Conservation (phyloP, 371 early-diverging fungal genomes). For the Chytridiales sp. region DNA sequence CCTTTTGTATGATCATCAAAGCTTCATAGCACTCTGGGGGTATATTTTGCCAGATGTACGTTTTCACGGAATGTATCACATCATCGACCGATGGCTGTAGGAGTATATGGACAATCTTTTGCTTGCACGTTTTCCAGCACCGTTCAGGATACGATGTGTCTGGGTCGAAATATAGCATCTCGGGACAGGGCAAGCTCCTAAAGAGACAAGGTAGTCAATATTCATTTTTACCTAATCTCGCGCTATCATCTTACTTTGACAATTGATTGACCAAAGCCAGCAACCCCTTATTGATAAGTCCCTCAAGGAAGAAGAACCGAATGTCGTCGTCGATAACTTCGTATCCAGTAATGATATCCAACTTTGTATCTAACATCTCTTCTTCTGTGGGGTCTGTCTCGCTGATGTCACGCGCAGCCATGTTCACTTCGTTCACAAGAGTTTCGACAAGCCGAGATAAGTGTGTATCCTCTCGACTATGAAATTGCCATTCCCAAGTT, state of each 20-base stretch:
- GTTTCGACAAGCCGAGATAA: no score
- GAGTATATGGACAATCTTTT: not conserved
- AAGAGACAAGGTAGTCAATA: no score
- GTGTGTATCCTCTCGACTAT: not conserved
- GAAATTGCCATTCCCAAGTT: not conserved
- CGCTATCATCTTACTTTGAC: no score
- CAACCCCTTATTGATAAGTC: not conserved
- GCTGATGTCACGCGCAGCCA: no score
- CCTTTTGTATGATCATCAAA: not conserved
- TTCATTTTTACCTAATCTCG: no score
- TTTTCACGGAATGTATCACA: not conserved
- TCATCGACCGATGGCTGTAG: not conserved
- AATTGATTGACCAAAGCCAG: no score
- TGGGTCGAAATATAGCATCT: not conserved
- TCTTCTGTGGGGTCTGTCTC: not conserved
- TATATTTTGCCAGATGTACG: not conserved
- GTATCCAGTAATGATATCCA: conserved; percentile 9
- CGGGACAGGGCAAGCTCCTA: not conserved
- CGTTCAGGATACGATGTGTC: not conserved
- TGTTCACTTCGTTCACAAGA: no score
- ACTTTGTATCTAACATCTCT: not conserved
- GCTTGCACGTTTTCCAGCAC: not conserved
- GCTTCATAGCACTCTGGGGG: not conserved
- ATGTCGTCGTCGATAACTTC: not conserved
- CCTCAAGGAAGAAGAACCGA: conserved; percentile 1